phyloP scores from a whole-genome alignment of 768 basidiomycete species.

The Roridomyces roridus region DNA sequence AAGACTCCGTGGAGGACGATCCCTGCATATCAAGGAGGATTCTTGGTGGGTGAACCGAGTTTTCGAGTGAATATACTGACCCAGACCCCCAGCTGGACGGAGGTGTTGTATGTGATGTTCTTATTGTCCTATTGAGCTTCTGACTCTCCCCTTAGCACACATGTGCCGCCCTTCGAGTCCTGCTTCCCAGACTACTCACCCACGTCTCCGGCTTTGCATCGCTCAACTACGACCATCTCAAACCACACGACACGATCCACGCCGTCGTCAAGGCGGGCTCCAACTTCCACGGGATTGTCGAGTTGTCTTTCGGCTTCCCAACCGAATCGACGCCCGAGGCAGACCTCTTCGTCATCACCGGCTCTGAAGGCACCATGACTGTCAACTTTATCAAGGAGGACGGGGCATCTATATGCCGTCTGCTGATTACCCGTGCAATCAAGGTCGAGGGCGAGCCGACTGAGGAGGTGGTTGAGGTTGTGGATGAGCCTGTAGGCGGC shows the following conservation, averaged over 20 bases:
- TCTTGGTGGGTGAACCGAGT: conserved; percentile 73
- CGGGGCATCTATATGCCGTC: conserved; percentile 35
- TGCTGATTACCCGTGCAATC: conserved; percentile 45
- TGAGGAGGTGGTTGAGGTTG: conserved; percentile 54
- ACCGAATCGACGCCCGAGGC: conserved; percentile 42
- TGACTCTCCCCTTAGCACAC: conserved; percentile 56
- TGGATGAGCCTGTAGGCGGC: conserved; percentile 56
- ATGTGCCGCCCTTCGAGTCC: conserved; percentile 63
- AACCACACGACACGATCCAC: conserved; percentile 82
- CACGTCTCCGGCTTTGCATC: conserved; percentile 70
- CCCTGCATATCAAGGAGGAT: conserved; percentile 87
- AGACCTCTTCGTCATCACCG: conserved; percentile 60
- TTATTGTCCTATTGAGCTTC: neutral
- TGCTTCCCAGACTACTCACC: conserved; percentile 59
- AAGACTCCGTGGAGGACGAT: conserved; percentile 85
- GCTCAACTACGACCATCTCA: conserved; percentile 72
- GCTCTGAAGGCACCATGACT: conserved; percentile 66
- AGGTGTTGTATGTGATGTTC: conserved; percentile 63
- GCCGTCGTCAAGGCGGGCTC: conserved; percentile 57
- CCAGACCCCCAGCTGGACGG: conserved; percentile 64
- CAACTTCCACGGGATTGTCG: conserved; percentile 60
- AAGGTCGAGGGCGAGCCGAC: conserved; percentile 44
- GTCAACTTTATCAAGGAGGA: conserved; percentile 41
- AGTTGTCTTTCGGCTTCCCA: conserved; percentile 70
- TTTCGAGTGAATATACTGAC: too few species aligned